These are phyloP conservation scores for Protomyces inouyei DNA, from an alignment of 1,139 yeast genomes.

Conservation along the genomic window DNA sequence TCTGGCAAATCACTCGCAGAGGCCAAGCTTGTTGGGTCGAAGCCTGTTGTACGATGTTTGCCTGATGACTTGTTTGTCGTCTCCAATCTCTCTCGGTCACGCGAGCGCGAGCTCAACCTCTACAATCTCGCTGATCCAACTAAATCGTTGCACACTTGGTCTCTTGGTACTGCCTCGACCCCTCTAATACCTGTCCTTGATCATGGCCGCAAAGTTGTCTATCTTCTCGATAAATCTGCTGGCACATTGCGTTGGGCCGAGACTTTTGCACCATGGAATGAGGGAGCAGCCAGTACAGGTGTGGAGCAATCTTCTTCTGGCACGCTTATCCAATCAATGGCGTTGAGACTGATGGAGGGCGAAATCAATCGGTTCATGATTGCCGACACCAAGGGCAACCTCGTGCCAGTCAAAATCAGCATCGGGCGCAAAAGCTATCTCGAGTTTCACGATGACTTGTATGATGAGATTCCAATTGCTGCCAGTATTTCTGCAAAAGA, in stretches of 20 bases:
- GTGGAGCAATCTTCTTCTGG: slow-evolving; percentile 18
- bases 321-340: slow-evolving; percentile 10
- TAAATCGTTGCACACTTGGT: slow-evolving; percentile 13
- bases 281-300: slow-evolving; percentile 23
- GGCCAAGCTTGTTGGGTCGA: slow-evolving; percentile 11
- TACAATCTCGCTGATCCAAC: slow-evolving; percentile 9
- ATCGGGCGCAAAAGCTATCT: slow-evolving; percentile 23
- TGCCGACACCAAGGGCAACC: slow-evolving; percentile 23
- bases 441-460: slow-evolving; percentile 21
- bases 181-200: slow-evolving; percentile 19
- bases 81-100: slow-evolving; percentile 17
- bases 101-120: slow-evolving; percentile 17
- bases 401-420: slow-evolving; percentile 17
- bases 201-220: slow-evolving; percentile 12
- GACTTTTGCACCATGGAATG: slow-evolving; percentile 17
- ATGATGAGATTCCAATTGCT: slow-evolving; percentile 5
- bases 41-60: slow-evolving; percentile 10
- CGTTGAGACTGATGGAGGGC: slow-evolving; percentile 17
- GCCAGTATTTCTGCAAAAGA: not conserved
- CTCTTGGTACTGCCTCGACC: slow-evolving; percentile 21
- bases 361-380: slow-evolving; percentile 21
- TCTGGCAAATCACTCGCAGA: not conserved
- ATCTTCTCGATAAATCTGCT: slow-evolving; percentile 20
- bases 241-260: slow-evolving; percentile 23
- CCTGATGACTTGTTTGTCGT: slow-evolving; percentile 14